Evolutionary conservation across 805 yeast species (phyloP), one percentile per base, ranked within the genome.

Genomic region (Phaffomyces thermotolerans): DNA sequence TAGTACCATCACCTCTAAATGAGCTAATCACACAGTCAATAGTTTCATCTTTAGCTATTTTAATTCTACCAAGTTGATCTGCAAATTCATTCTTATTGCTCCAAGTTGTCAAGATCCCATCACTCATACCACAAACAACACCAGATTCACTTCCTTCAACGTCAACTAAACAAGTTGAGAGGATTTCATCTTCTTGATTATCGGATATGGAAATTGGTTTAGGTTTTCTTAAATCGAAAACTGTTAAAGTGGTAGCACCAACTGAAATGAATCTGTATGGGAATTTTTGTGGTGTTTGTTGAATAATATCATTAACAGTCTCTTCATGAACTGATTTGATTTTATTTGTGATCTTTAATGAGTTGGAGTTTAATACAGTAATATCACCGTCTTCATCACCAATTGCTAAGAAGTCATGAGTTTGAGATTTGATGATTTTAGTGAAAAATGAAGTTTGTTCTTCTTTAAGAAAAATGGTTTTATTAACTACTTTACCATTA

Each of bases 171-270:
- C 85, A 68, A 54, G 87, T 82, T 44, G 89, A 72, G 36, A 91
- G 64, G n/a, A 91, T 65, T 58, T 91, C 99, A 57, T 91, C 98
- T 52, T 84, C 96, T 65, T 91, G 99, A 58, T 88, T 90, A 49
- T 90, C 98, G 32, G 90, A 80, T 34, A 73, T 73, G 4, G 75
- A 64, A 2, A 82, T 61, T 2, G 58, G 61, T 23, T 57, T 52
- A 2, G 56, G 51, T 52, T 83, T 85, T 39, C 96, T 68, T 4
- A 83, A 70, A 60, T 91, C 97, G 54, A 90, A 72, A 46, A 81
- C 82, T 1, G 88, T 74, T 36, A 91, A 66, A 0, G 90, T 83
- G 4, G 95, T 85, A 10, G 91, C 81, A 2, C 96, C 97, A 24
- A 84, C 70, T 0, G 93, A 77, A 22, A 89, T 70, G 53, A 78